Base-by-base conservation (phyloP, 352 stramenopile species). In the Globisporangium paddicum region DNA sequence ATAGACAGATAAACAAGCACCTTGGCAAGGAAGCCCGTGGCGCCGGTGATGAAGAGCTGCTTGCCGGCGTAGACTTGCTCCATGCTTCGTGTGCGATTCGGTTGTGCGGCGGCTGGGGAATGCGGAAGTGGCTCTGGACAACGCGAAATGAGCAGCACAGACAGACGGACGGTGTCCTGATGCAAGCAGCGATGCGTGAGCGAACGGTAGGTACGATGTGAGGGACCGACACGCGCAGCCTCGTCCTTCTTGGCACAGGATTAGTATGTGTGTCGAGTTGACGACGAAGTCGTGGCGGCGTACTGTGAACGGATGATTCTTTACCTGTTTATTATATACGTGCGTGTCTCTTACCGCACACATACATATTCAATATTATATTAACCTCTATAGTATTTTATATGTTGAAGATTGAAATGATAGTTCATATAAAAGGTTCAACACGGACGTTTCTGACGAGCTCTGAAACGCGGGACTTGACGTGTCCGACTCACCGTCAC, bases 21-120 rank as follows among this genome's bases (percentile, higher is more conserved):
- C 67, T 96, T 96, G 59, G 78, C 87, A 37, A 94, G 70, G 66
- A 96, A 96, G 63, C 87, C 86, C 46, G 86, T 96, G 58, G 71
- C 87, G 48, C 87, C 87, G n/a, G 87, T 95, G 61, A 96, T 59
- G 60, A 96, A 91, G 55, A 96, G 62, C 30, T 71, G 73, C 45
- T 89, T 86, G 37, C 71, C 78, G 11, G 73, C 58, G 56, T 86
- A 90, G 32, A 73, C 41, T 42, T 80, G 55, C 61, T 89, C 75
- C 71, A 90, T 90, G 16, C 26, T 50, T n/a, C n/a, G n/a, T n/a
- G 30, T 41, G 42, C 28, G 2, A 13, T 11, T 44, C 18, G 41
- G 16, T 13, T 26, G 28, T n/a, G 19, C n/a, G n/a, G 16, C 2
- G 25, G 47, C 26, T 23, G 47, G 37, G 38, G 35, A 47, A 21